Evolutionary conservation across 2,329 filamentous ascomycete species (phyloP).

Genomic region (Fusarium sp.): DNA sequence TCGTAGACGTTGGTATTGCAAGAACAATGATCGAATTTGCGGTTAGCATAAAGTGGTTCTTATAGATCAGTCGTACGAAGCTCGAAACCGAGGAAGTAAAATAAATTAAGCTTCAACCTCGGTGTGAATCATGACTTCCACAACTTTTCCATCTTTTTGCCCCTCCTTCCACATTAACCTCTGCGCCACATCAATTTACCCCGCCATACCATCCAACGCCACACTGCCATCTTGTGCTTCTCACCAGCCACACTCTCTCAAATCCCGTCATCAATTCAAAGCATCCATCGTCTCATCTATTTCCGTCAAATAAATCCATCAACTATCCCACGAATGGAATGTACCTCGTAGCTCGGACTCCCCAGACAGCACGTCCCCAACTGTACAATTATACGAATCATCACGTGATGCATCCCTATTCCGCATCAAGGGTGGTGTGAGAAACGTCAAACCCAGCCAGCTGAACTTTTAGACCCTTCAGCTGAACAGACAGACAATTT

Average conservation of each 20-base stretch:
- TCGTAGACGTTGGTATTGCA: background rate
- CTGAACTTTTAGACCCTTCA: slow-evolving; percentile 15
- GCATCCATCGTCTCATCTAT: slow-evolving; percentile 2
- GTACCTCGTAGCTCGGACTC: background rate
- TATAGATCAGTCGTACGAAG: background rate
- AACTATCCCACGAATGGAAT: slow-evolving; percentile 10
- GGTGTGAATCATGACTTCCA: slow-evolving; percentile 29
- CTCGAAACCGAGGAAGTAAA: background rate
- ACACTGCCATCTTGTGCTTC: background rate
- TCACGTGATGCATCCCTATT: background rate
- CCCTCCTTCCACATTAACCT: slow-evolving; percentile 6
- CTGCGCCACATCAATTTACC: slow-evolving; percentile 27
- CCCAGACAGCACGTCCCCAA: background rate
- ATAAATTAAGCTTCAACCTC: slow-evolving; percentile 16
- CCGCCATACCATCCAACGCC: slow-evolving; percentile 18
- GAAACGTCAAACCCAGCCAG: background rate
- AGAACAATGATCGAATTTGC: background rate
- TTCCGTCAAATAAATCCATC: background rate
- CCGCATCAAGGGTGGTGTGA: slow-evolving; percentile 1
- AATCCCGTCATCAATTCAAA: background rate
- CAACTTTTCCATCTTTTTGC: slow-evolving; percentile 26
- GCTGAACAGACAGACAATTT: slow-evolving; percentile 22
- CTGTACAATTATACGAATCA: background rate
- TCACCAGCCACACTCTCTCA: slow-evolving; percentile 5
- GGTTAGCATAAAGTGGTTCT: background rate